Evolutionary conservation across 139 green algal genomes (phyloP).

Genomic region (Chlamydomonas sp.): DNA sequence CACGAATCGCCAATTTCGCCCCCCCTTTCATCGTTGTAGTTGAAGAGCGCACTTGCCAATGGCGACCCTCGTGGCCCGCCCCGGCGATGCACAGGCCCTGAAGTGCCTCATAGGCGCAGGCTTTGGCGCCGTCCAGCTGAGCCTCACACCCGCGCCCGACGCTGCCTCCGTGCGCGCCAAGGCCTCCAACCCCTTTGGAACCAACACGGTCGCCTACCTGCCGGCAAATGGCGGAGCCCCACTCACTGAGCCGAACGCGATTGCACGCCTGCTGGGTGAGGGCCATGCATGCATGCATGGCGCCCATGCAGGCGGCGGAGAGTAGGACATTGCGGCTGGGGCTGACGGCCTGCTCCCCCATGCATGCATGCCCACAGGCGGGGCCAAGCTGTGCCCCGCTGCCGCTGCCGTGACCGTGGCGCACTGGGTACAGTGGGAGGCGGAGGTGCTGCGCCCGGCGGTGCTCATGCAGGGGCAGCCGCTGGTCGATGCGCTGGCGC

Average conservation of each 20-base stretch:
- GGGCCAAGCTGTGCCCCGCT: background rate
- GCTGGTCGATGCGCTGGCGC: slow-evolving; percentile 5
- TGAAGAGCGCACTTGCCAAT: too few species aligned
- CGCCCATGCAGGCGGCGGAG: slow-evolving; percentile 43
- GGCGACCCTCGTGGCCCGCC: slow-evolving; percentile 30
- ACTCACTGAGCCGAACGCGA: slow-evolving; percentile 56
- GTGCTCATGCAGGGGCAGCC: slow-evolving; percentile 18
- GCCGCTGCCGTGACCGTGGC: slow-evolving; percentile 16
- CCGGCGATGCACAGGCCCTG: slow-evolving; percentile 51
- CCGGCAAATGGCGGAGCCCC: slow-evolving; percentile 17
- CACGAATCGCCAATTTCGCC: too few species aligned
- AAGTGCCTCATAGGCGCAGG: slow-evolving; percentile 39
- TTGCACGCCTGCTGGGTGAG: slow-evolving; percentile 46
- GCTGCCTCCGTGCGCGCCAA: slow-evolving; percentile 19
- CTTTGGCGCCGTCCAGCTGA: slow-evolving; percentile 9
- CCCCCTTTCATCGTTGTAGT: too few species aligned
- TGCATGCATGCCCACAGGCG: background rate
- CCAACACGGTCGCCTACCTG: slow-evolving; percentile 25
- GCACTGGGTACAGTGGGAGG: slow-evolving; percentile 61
- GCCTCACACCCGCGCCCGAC: background rate
- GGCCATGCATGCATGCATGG: background rate
- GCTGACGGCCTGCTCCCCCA: too few species aligned
- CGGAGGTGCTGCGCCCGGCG: slow-evolving; percentile 36
- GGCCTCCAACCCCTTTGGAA: slow-evolving; percentile 23
- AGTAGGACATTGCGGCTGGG: too few species aligned